Conservation (phyloP, 345 rosid genomes). For the Microthlaspi erraticum region DNA sequence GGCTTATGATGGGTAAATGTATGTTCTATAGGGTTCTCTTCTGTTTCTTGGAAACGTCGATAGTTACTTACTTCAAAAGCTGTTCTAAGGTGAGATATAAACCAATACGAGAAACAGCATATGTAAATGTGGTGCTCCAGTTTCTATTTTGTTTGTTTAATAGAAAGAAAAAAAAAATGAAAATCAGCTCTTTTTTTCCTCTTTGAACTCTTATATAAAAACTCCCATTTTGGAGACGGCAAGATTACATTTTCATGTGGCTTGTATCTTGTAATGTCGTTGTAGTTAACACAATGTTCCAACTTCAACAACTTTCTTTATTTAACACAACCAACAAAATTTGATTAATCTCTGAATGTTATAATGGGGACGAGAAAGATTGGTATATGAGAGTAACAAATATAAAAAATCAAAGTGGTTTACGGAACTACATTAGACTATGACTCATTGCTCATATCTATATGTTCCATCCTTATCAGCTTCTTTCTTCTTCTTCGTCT, state of each 20-base stretch:
- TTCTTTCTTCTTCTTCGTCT: not conserved
- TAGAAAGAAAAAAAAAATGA: slow-evolving; percentile 1
- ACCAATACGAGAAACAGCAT: slow-evolving; percentile 20
- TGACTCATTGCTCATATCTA: slow-evolving; percentile 32
- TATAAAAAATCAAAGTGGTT: slow-evolving; percentile 8
- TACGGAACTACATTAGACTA: slow-evolving; percentile 13
- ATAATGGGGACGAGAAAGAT: not conserved
- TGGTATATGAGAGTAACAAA: not conserved
- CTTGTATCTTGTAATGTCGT: not conserved
- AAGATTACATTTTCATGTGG: not conserved
- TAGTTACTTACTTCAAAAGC: not conserved
- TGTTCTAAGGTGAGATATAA: not conserved
- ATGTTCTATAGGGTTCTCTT: not conserved
- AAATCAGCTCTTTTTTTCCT: not conserved
- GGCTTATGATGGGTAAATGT: slow-evolving; percentile 8
- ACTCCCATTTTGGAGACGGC: not conserved
- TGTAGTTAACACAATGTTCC: not conserved
- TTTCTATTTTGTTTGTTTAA: not conserved
- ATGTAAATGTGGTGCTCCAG: slow-evolving; percentile 17
- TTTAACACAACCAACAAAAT: no score
- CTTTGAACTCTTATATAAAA: not conserved
- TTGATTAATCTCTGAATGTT: no score
- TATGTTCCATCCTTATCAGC: slow-evolving; percentile 9
- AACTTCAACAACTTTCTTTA: no score
- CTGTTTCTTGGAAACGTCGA: not conserved